Base-by-base conservation (phyloP, 1,139 yeast species). In the Diutina mesorugosa region DNA sequence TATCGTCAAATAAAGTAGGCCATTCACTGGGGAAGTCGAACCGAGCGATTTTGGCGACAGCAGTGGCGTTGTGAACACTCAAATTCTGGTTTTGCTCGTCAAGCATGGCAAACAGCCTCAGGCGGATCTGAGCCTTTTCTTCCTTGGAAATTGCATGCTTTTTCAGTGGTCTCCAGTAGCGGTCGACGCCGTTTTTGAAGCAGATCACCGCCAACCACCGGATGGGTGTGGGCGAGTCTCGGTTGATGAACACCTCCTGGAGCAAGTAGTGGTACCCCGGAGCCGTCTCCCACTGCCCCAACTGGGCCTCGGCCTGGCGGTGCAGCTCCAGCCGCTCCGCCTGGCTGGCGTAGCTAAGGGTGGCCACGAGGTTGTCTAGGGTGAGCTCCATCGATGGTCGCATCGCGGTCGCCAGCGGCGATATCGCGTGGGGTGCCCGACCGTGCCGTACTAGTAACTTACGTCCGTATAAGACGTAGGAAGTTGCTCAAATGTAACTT, bases 171-270 rank as follows among this genome's bases (percentile, higher is more conserved):
- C 97, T 74, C 98, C 98, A 91, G 64, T 83, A 83, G 63, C 79
- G 83, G 41, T 89, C 96, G 29, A 89, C 73, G 1, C 96, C 95
- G 68, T 91, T 93, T 65, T 93, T 93, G 67, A 93, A 82, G 61
- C 87, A 87, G 52, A 93, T 91, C 4, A 90, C 78, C 0, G 97
- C 91, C 51, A 91, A 72, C 96, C 96, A 90, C 64, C 98, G 74
- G 8, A 82, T 74, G 59, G 86, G 88, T 35, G 85, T 69, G 0
- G 89, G 79, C 16, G 80, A 63, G 0, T 81, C 76, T 6, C 75
- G 67, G 61, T 86, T 83, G 57, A 83, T 72, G 66, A 88, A 90
- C 0, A 87, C 77, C 47, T 74, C 75, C 65, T 86, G 91, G 30
- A 86, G 68, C 28, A 74, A 64, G 58, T 68, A 78, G 65, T 84